Conservation (phyloP, 2,329 filamentous ascomycete genomes). For the Arthrinium phaeospermum region DNA sequence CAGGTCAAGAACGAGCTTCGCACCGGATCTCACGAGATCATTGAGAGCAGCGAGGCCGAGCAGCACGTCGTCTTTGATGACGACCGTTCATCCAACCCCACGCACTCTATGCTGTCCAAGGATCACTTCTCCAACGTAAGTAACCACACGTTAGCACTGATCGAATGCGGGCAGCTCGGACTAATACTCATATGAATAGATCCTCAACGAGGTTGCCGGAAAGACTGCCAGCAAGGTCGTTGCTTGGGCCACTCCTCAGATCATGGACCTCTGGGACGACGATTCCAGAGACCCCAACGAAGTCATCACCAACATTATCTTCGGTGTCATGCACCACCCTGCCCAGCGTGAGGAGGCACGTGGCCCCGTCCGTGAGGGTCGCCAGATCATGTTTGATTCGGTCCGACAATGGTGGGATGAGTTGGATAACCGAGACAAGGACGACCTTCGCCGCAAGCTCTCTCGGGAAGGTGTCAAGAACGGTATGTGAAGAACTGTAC, state of each 20-base stretch:
- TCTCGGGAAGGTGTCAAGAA: slow-evolving; percentile 77
- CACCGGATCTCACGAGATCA: slow-evolving; percentile 86
- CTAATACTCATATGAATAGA: slow-evolving; percentile 39
- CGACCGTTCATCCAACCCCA: slow-evolving; percentile 78
- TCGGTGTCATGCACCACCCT: slow-evolving; percentile 87
- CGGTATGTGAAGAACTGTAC: neutral
- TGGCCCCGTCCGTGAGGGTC: slow-evolving; percentile 75
- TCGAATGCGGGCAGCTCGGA: neutral
- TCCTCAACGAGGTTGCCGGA: slow-evolving; percentile 88
- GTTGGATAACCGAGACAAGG: slow-evolving; percentile 65
- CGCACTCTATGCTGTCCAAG: slow-evolving; percentile 95
- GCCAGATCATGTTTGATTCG: slow-evolving; percentile 76
- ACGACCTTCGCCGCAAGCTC: slow-evolving; percentile 75
- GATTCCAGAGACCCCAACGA: slow-evolving; percentile 71
- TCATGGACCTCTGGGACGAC: slow-evolving; percentile 88
- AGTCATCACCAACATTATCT: slow-evolving; percentile 76
- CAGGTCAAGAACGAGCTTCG: slow-evolving; percentile 88
- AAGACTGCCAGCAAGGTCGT: slow-evolving; percentile 80
- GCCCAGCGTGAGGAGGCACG: slow-evolving; percentile 74
- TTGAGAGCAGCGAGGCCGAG: slow-evolving; percentile 81
- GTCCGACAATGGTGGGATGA: slow-evolving; percentile 84
- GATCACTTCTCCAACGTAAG: slow-evolving; percentile 88
- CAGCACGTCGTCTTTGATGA: slow-evolving; percentile 88
- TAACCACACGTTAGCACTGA: neutral
- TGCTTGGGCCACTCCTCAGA: slow-evolving; percentile 85